phyloP scores from a whole-genome alignment of 768 basidiomycete genomes.

The Russula compacta region DNA sequence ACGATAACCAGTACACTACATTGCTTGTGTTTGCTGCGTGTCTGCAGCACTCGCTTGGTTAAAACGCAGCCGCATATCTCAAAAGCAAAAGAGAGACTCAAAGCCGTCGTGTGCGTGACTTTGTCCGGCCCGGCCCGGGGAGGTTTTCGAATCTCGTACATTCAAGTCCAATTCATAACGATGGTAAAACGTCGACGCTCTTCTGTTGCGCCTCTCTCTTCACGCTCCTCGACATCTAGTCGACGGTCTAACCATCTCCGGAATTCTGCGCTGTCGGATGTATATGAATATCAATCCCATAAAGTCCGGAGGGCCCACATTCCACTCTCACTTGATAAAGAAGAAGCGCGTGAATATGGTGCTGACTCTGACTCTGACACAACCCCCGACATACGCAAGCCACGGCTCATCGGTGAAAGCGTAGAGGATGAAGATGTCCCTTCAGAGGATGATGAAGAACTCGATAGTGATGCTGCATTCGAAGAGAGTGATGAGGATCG shows the following conservation, averaged over 20 bases:
- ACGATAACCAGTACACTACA: not conserved
- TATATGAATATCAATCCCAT: conserved; percentile 56
- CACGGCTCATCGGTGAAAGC: conserved; percentile 33
- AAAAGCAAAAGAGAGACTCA: too few species aligned
- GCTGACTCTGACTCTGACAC: conserved; percentile 32
- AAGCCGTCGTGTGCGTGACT: too few species aligned
- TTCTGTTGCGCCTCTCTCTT: not conserved
- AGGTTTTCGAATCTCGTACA: not conserved
- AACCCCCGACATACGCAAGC: conserved; percentile 24
- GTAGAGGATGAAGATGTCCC: conserved; percentile 27
- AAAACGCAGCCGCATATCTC: too few species aligned
- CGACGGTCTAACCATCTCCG: conserved; percentile 26
- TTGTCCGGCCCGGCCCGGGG: not conserved
- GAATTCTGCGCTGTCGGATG: conserved; percentile 30
- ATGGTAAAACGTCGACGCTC: not conserved
- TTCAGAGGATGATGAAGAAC: conserved; percentile 73
- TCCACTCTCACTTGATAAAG: conserved; percentile 44
- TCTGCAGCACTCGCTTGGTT: too few species aligned
- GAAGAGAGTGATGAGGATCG: conserved; percentile 76
- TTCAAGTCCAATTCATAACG: not conserved
- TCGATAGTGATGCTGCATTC: conserved; percentile 78
- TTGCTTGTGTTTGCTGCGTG: not conserved
- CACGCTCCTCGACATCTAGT: conserved; percentile 30
- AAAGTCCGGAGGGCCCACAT: conserved; percentile 44
- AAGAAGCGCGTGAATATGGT: conserved; percentile 34